These are phyloP conservation scores for Crassisporium funariophilum DNA, from an alignment of 768 basidiomycete species.

Conservation along the genomic window DNA sequence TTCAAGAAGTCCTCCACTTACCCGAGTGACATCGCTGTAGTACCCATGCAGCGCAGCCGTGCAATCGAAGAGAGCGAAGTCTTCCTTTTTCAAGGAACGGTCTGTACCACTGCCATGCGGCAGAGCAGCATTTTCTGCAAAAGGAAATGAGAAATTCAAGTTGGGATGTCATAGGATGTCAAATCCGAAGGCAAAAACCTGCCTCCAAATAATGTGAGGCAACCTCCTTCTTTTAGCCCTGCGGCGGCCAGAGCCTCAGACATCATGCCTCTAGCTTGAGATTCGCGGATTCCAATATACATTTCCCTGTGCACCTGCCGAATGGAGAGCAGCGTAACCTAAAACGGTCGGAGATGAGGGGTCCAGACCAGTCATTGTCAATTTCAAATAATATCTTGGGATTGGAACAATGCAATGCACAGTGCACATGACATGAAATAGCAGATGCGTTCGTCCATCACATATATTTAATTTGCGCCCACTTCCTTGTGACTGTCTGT, in stretches of 20 bases:
- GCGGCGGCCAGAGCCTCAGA: constrained; percentile 52
- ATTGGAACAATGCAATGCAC: no score
- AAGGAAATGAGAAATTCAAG: background rate
- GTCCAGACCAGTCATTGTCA: no score
- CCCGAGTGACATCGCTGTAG: constrained; percentile 76
- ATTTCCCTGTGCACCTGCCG: constrained; percentile 61
- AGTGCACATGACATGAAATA: no score
- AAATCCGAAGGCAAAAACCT: constrained; percentile 19
- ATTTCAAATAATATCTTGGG: constrained; percentile 4
- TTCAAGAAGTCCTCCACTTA: constrained; percentile 33
- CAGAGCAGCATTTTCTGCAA: constrained; percentile 78
- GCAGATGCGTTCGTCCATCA: no score
- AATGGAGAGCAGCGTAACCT: constrained; percentile 82
- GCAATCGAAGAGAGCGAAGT: constrained; percentile 77
- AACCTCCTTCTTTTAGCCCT: constrained; percentile 60
- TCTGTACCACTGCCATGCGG: constrained; percentile 85
- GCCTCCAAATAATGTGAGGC: constrained; percentile 82
- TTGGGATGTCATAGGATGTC: background rate
- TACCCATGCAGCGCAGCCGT: constrained; percentile 76
- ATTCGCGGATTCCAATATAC: constrained; percentile 76
- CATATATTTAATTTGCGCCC: no score
- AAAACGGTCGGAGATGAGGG: no score
- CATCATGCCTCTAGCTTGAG: constrained; percentile 63
- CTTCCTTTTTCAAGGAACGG: constrained; percentile 50
- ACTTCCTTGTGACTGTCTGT: no score